These are phyloP conservation scores for Halophytophthora polymorphica DNA, from an alignment of 352 stramenopile species.

Conservation along the genomic window DNA sequence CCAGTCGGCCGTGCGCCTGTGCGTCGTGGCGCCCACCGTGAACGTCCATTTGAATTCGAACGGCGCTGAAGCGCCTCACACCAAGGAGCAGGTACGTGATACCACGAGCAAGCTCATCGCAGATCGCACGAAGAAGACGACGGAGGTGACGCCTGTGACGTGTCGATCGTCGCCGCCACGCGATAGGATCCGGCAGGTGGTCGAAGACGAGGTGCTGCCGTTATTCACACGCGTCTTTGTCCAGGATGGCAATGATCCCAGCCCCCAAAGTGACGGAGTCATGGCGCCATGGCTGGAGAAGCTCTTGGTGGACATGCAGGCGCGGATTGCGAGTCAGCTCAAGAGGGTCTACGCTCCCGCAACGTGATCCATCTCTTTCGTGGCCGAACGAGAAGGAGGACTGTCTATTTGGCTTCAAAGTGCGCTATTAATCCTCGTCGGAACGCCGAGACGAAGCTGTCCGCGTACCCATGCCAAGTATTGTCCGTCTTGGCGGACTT, in stretches of 20 bases:
- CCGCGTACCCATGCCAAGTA: slow-evolving; percentile 15
- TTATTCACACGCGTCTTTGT: slow-evolving; percentile 50
- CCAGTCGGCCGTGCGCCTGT: slow-evolving; percentile 58
- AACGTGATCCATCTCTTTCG: neutral
- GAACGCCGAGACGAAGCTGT: slow-evolving; percentile 18
- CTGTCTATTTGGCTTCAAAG: slow-evolving; percentile 12
- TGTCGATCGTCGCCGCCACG: slow-evolving; percentile 29
- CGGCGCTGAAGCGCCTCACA: slow-evolving; percentile 11
- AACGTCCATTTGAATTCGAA: slow-evolving; percentile 69
- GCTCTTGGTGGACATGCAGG: slow-evolving; percentile 70
- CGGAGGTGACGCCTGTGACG: slow-evolving; percentile 7
- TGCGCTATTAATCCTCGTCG: slow-evolving; percentile 16
- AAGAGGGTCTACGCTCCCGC: slow-evolving; percentile 27
- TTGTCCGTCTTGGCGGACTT: slow-evolving; percentile 8
- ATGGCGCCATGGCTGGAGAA: slow-evolving; percentile 52
- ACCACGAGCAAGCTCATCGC: neutral
- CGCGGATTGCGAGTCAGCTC: slow-evolving; percentile 61
- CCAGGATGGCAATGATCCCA: slow-evolving; percentile 31
- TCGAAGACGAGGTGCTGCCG: slow-evolving; percentile 68
- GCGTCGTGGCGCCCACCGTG: slow-evolving; percentile 77
- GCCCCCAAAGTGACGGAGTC: slow-evolving; percentile 22
- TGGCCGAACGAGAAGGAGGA: slow-evolving; percentile 1
- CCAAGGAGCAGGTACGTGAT: neutral
- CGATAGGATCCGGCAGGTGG: slow-evolving; percentile 48
- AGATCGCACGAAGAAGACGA: neutral